Conservation (phyloP, 1,139 yeast genomes). For the Kodamaea alishanica region DNA sequence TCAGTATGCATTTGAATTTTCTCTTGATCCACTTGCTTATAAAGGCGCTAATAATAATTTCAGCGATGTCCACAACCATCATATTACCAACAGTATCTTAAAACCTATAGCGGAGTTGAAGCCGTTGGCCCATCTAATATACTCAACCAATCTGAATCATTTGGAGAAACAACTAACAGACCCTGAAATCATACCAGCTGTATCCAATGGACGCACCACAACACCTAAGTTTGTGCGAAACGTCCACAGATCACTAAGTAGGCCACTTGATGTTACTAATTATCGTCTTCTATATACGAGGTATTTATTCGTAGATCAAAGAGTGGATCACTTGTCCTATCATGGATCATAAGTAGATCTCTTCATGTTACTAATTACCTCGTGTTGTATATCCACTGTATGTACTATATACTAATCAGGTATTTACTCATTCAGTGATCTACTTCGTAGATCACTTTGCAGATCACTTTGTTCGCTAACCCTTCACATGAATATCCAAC, state of each 20-base stretch:
- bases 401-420: no score
- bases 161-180: neutral
- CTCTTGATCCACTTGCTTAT: conserved; percentile 33
- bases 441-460: neutral
- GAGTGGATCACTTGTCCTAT: no score
- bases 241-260: no score
- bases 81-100: conserved; percentile 6
- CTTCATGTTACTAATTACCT: no score
- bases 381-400: no score
- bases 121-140: conserved; percentile 12
- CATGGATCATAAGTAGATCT: no score
- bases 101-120: conserved; percentile 1
- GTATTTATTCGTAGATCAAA: no score
- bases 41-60: conserved; percentile 30
- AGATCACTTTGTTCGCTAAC: neutral
- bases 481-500: conserved; percentile 13
- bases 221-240: conserved; percentile 20
- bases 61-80: conserved; percentile 7
- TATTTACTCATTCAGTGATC: neutral
- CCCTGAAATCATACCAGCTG: conserved; percentile 7
- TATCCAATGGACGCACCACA: conserved; percentile 11
- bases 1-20: conserved; percentile 21
- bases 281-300: no score
- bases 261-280: no score
- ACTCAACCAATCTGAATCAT: conserved; percentile 5